A percentile compares a stretch with the other conserved stretches of the same genome.
Conservation (phyloP, 495 filamentous ascomycete species). For the Podospora pseudoanserina region DNA sequence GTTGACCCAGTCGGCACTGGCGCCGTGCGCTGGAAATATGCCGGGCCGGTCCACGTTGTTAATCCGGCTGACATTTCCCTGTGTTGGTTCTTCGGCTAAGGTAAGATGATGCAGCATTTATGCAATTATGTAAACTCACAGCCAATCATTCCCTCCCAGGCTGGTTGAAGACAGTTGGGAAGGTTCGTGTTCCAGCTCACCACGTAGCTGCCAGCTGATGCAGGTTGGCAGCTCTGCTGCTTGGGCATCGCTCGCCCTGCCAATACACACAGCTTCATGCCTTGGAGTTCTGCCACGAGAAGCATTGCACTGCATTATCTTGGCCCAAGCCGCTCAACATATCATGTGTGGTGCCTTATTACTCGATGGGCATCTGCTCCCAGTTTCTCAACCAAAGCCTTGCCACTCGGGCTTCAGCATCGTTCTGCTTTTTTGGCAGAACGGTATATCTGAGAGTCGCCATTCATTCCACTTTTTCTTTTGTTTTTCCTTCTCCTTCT, state of each 20-base stretch:
- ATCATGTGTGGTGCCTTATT: not conserved
- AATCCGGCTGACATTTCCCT: not conserved
- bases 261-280: not conserved
- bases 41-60: not conserved
- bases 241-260: not conserved
- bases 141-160: not conserved
- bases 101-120: not conserved
- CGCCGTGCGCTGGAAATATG: not conserved
- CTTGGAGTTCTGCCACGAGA: not conserved
- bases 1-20: not conserved
- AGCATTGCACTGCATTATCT: not conserved
- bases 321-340: not conserved
- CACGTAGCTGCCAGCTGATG: not conserved
- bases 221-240: not conserved
- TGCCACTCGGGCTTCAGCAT: conserved; percentile 8
- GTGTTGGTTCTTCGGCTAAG: not conserved
- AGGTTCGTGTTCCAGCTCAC: not conserved
- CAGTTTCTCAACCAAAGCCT: not conserved
- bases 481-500: not conserved
- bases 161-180: not conserved
- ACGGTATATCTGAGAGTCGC: not conserved
- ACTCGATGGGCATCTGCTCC: not conserved
- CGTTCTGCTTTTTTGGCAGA: not conserved
- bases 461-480: not conserved
- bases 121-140: not conserved